Percentiles rank a stretch among this genome's conserved stretches.
These are phyloP conservation scores for Arthroderma sp. DNA, from an alignment of 2,329 filamentous ascomycete species.

Conservation along the genomic window DNA sequence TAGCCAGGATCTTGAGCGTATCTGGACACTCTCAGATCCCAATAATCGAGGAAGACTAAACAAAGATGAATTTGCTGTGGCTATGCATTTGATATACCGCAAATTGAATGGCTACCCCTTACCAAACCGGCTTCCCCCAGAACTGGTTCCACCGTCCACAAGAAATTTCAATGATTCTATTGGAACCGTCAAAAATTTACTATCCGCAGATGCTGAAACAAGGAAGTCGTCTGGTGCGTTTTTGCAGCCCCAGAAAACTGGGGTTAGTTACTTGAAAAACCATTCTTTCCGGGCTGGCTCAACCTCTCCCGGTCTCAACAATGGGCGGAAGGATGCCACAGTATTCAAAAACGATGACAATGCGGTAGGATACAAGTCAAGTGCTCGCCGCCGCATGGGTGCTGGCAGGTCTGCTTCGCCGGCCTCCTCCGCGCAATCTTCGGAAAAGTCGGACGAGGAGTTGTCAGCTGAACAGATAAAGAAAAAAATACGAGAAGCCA, in stretches of 20 bases:
- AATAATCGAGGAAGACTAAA: constrained; percentile 90
- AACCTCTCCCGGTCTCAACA: constrained; percentile 35
- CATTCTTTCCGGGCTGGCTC: constrained; percentile 70
- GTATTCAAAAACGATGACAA: constrained; percentile 96
- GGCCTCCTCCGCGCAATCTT: constrained; percentile 54
- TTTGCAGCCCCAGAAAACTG: constrained; percentile 85
- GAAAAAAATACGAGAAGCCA: constrained; percentile 89
- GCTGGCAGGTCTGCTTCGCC: constrained; percentile 64
- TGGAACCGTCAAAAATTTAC: constrained; percentile 77
- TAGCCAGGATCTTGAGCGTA: constrained; percentile 74
- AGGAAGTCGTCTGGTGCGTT: constrained; percentile 82
- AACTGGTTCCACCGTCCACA: constrained; percentile 88
- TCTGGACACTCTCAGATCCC: constrained; percentile 91
- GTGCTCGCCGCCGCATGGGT: constrained; percentile 73
- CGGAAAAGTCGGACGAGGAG: constrained; percentile 59
- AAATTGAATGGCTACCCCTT: constrained; percentile 93
- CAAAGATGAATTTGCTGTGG: constrained; percentile 92
- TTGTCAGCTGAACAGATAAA: constrained; percentile 72
- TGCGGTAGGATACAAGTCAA: constrained; percentile 82
- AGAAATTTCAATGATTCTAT: constrained; percentile 88
- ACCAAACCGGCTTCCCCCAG: constrained; percentile 72
- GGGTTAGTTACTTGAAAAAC: constrained; percentile 94
- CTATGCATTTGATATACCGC: constrained; percentile 97
- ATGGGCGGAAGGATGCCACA: constrained; percentile 78
- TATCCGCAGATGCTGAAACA: constrained; percentile 78